Conservation (phyloP, 495 filamentous ascomycete species). For the Xylaria cubensis region DNA sequence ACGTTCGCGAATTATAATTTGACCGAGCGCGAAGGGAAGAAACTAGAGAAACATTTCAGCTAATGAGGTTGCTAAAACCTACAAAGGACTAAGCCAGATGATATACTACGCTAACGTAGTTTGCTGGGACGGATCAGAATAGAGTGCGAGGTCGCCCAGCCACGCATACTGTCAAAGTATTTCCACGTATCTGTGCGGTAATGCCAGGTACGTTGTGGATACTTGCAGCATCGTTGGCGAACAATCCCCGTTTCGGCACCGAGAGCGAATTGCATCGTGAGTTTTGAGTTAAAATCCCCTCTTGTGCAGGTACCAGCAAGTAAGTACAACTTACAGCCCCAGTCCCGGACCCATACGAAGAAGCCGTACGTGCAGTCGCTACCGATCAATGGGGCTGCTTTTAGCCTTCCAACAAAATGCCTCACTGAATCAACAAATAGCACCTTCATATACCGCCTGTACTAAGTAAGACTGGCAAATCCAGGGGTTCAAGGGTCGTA, state of each 20-base stretch:
- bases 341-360: background rate
- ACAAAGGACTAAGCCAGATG: constrained; percentile 4
- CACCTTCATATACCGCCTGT: background rate
- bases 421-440: constrained; percentile 16
- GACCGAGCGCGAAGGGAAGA: constrained; percentile 12
- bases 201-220: constrained; percentile 9
- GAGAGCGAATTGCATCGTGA: constrained; percentile 24
- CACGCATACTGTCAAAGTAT: too few relatives aligned
- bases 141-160: background rate
- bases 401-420: constrained; percentile 27
- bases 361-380: constrained; percentile 1
- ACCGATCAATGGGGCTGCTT: constrained; percentile 24
- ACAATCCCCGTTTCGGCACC: constrained; percentile 17
- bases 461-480: constrained; percentile 4
- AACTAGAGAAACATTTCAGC: background rate
- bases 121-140: background rate
- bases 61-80: background rate
- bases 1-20: constrained; percentile 21
- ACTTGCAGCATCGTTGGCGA: constrained; percentile 13
- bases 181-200: background rate
- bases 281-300: constrained; percentile 6
- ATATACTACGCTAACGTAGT: constrained; percentile 10
- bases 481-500: constrained; percentile 24
- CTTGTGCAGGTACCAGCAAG: constrained; percentile 11
- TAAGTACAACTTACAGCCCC: background rate